Percentiles rank a stretch among this genome's conserved stretches.
phyloP scores from a whole-genome alignment of 164 flowering plant genomes.

The Aristolochia fimbriata region DNA sequence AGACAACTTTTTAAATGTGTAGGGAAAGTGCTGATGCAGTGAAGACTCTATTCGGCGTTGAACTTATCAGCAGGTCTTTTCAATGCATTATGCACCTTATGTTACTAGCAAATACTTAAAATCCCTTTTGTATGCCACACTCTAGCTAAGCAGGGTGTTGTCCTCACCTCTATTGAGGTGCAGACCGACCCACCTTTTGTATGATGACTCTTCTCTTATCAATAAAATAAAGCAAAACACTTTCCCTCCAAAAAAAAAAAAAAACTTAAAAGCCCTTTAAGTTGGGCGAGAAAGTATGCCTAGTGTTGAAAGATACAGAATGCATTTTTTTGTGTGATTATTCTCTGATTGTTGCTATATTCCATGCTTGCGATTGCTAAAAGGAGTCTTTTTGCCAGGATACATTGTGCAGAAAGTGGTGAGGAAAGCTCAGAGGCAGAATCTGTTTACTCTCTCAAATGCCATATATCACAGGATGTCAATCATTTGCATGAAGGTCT shows the following conservation, averaged over 20 bases:
- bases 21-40: slow-evolving; percentile 60
- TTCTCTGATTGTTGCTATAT: not conserved
- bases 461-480: slow-evolving; percentile 96
- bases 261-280: no score
- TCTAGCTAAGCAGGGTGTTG: no score
- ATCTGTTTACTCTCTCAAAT: slow-evolving; percentile 80
- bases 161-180: no score
- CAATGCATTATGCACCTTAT: not conserved
- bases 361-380: not conserved
- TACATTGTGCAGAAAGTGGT: slow-evolving; percentile 92
- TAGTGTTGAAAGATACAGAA: not conserved
- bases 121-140: no score
- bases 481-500: slow-evolving; percentile 96
- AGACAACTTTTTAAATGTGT: slow-evolving; percentile 15
- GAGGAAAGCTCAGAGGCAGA: slow-evolving; percentile 92
- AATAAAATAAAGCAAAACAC: no score
- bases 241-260: no score
- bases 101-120: not conserved
- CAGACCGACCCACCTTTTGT: no score
- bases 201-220: no score
- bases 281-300: not conserved
- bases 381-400: slow-evolving; percentile 25
- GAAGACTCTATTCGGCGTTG: slow-evolving; percentile 77
- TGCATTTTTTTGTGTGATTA: not conserved
- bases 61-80: slow-evolving; percentile 81